Base-by-base conservation (phyloP, 129 eudicot genomes). In the Heracleum sosnowskyi region DNA sequence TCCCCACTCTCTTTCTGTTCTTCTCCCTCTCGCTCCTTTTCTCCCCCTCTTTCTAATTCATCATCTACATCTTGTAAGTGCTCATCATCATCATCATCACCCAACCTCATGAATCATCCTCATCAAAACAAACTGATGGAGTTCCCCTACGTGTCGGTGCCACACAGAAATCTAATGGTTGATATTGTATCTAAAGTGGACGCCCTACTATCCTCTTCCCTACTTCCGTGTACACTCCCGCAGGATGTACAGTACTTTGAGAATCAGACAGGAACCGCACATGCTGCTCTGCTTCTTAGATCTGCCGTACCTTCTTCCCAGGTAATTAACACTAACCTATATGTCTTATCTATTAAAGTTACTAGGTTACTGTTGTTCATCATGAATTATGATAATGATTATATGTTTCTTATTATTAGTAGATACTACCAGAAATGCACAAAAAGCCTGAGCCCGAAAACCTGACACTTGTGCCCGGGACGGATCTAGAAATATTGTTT, bases 161-260 rank as follows among this genome's bases (percentile, higher is more conserved):
- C 89, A 28, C 87, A 86, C 70, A 88, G 82, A 53, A 70, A 85
- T 42, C 84, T 92, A 55, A 92, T 92, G 97, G 85, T 88, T 31
- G 97, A 92, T 39, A 77, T 90, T 29, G 77, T 87, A n/a, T 90
- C 97, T 74, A 79, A 89, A 78, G 79, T 92, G 79, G 93, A 92
- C 78, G 63, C 22, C 74, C 89, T 87, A 44, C 86, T 90, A 44
- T 84, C 45, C 29, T 63, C 88, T 4, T 66, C 74, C 55, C 89
- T 91, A 12, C 85, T 81, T 55, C 90, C 96, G 26, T 93, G 91
- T 78, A 78, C 49, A 42, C 97, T 93, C 42, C 97, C 98, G 5
- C 86, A 87, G 44, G 91, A 93, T 79, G 97, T 89, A 1, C 90
- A 93, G 75, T 84, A 79, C 42, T 88, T 79, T 73, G 83, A 80